phyloP scores from a whole-genome alignment of 345 rosid species.

The Zanthoxylum bungeanum region DNA sequence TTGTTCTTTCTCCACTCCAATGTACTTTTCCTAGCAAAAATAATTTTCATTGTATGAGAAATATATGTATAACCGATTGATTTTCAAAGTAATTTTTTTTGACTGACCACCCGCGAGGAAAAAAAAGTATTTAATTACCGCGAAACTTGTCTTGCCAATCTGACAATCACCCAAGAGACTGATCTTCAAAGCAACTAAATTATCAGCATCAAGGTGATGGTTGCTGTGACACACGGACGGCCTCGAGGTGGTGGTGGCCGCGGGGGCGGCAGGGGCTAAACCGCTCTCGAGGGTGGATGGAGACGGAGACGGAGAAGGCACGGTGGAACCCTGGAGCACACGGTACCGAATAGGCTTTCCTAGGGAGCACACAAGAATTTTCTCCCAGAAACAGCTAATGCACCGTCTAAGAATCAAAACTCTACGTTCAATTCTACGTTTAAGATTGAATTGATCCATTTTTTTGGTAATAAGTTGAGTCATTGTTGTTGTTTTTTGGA shows the following conservation, averaged over 20 bases:
- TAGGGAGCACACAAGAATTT: slow-evolving; percentile 40
- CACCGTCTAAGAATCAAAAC: slow-evolving; percentile 49
- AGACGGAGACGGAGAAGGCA: slow-evolving; percentile 30
- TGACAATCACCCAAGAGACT: slow-evolving; percentile 75
- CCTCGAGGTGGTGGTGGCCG: background rate
- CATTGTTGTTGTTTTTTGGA: background rate
- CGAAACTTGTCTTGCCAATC: slow-evolving; percentile 76
- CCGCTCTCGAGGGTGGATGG: slow-evolving; percentile 5
- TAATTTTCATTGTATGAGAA: too few species aligned
- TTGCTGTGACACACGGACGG: slow-evolving; percentile 12
- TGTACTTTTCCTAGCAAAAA: slow-evolving; percentile 59
- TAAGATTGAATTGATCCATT: slow-evolving; percentile 36
- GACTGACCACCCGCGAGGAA: too few species aligned
- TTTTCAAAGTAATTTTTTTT: too few species aligned
- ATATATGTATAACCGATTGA: too few species aligned
- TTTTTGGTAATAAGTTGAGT: slow-evolving; percentile 19
- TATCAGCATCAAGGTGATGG: slow-evolving; percentile 48
- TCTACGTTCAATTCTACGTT: slow-evolving; percentile 44
- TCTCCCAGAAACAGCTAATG: slow-evolving; percentile 47
- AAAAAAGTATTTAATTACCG: slow-evolving; percentile 35
- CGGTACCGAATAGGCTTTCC: slow-evolving; percentile 52
- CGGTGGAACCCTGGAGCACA: slow-evolving; percentile 33
- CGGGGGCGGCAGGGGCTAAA: background rate
- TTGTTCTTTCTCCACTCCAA: slow-evolving; percentile 55
- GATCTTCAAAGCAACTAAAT: slow-evolving; percentile 78